phyloP scores from a whole-genome alignment of 1,284 basidiomycete genomes.

The Acaromyces ingoldii region DNA sequence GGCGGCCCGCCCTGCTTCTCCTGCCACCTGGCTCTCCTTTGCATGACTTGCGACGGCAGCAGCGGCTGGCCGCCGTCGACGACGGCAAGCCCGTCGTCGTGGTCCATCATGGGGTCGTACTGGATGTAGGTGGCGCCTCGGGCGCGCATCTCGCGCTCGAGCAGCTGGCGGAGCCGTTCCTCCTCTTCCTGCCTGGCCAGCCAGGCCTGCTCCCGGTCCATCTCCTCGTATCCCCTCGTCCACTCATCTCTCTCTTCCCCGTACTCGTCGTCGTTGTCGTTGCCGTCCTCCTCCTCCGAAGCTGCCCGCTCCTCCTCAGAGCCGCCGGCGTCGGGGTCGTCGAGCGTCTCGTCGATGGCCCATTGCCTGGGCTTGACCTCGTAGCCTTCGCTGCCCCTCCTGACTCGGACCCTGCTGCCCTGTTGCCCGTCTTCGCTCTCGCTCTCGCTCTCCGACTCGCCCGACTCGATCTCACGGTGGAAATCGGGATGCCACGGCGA shows the following conservation, averaged over 20 bases:
- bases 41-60: too few species aligned
- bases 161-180: constrained; percentile 1
- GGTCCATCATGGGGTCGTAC: not conserved
- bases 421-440: not conserved
- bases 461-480: not conserved
- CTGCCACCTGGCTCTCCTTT: too few species aligned
- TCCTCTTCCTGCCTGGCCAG: constrained; percentile 4
- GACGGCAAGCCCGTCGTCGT: too few species aligned
- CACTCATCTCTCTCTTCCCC: not conserved
- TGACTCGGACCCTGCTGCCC: constrained; percentile 9
- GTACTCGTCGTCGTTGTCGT: constrained; percentile 1
- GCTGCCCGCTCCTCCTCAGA: not conserved
- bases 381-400: constrained; percentile 24
- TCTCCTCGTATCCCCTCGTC: not conserved
- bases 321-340: not conserved
- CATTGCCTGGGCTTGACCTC: constrained; percentile 21
- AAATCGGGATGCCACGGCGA: constrained; percentile 5
- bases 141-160: not conserved
- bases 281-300: not conserved
- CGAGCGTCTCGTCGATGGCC: constrained; percentile 6
- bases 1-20: too few species aligned
- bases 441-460: not conserved
- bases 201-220: not conserved
- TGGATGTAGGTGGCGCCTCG: not conserved
- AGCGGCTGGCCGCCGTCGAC: too few species aligned